Evolutionary conservation across 139 green algal genomes (phyloP), one percentile per base, ranked within the genome.

Genomic region (Closterium sp.): DNA sequence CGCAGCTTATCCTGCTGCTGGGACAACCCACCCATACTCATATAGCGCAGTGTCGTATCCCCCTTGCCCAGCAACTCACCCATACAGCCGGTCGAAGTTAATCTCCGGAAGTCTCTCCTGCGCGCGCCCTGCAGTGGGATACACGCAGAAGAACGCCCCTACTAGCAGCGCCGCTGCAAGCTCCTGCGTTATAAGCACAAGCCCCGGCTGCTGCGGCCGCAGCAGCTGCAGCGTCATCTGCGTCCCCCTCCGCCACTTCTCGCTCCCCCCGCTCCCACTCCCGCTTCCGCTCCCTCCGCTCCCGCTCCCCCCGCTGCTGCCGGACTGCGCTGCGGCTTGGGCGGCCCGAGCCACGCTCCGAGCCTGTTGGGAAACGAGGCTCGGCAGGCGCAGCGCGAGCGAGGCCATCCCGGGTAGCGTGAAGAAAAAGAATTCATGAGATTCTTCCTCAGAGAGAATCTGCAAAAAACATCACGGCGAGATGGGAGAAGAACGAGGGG

Each of bases 71-170:
- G n/a, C n/a, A n/a, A 88, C 90, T 86, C 28, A 93, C 90, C 12
- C 55, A 33, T 90, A 93, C 16, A 93, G 86, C 7, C 36, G 85
- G 86, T 93, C 86, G 36, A 91, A 93, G 84, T 93, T 93, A 35
- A 93, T 93, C 33, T 38, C 86, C 3, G 90, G 90, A 21, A 93
- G 86, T 23, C 69, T 84, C 31, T 90, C 30, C 34, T 93, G 21
- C 43, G 83, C 33, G 69, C 90, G 86, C 5, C 34, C 32, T 5
- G 21, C 55, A 9, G 69, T 38, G 0, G 90, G 90, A 66, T 85
- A 93, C 64, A 93, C 38, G 87, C 90, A 93, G 31, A 93, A 87
- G 38, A 93, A 93, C 28, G 87, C 87, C 1, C 88, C 36, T 16
- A 66, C 88, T 31, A 93, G 34, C 12, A 90, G 87, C 31, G 90